A percentile compares a stretch with the other conserved stretches of the same genome.
These are phyloP conservation scores for Trichoderma cornu-damae DNA, from an alignment of 2,329 filamentous ascomycete genomes.

Conservation along the genomic window DNA sequence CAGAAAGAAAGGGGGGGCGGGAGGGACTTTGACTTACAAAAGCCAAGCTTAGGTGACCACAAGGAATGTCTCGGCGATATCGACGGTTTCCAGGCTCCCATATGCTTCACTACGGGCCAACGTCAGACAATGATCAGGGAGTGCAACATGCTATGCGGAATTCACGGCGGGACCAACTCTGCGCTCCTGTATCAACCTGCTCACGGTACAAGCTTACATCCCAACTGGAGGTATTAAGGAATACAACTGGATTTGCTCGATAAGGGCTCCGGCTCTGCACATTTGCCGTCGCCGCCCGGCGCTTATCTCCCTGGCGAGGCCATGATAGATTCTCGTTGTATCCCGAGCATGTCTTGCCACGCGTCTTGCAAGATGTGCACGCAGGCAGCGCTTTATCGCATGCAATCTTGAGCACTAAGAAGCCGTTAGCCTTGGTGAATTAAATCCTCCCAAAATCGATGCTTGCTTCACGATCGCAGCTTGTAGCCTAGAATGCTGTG, in stretches of 20 bases:
- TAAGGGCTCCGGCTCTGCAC: conserved; percentile 1
- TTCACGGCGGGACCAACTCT: background rate
- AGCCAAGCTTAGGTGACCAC: conserved; percentile 1
- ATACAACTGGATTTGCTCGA: background rate
- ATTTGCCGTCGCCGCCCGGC: conserved; percentile 6
- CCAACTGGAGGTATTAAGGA: conserved; percentile 13
- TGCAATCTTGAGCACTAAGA: conserved; percentile 16
- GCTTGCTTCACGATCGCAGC: background rate
- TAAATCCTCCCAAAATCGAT: background rate
- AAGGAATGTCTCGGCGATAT: background rate
- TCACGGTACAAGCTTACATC: conserved; percentile 17
- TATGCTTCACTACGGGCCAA: conserved; percentile 5
- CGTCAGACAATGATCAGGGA: background rate
- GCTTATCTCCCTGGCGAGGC: conserved; percentile 16
- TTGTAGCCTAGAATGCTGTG: background rate
- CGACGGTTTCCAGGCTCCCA: conserved; percentile 5
- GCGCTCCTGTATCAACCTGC: conserved; percentile 4
- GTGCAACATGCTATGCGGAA: background rate
- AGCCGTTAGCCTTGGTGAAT: background rate
- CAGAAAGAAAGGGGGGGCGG: no score
- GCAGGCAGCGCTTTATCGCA: conserved; percentile 11
- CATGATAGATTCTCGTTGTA: conserved; percentile 17
- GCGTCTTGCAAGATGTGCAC: conserved; percentile 12
- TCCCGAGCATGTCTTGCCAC: conserved; percentile 13
- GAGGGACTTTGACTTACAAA: background rate